A percentile compares a stretch with the other conserved stretches of the same genome.
These are phyloP conservation scores for Pyricularia grisea DNA, from an alignment of 2,329 filamentous ascomycete genomes.

Conservation along the genomic window DNA sequence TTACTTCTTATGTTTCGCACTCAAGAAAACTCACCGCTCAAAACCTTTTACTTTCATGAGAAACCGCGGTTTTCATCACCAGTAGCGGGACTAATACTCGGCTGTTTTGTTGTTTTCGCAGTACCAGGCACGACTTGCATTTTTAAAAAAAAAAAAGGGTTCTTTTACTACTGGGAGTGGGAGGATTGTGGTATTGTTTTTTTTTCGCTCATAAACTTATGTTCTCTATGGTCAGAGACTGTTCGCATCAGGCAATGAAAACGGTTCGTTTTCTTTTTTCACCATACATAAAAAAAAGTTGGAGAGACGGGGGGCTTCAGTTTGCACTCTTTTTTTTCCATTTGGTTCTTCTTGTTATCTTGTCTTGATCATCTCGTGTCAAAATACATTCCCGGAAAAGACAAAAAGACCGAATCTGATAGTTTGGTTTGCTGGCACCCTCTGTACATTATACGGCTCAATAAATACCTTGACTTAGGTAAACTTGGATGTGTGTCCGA, in stretches of 20 bases:
- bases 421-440: neutral
- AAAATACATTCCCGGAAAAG: neutral
- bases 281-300: neutral
- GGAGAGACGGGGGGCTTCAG: neutral
- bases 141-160: neutral
- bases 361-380: neutral
- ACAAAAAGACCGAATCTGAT: neutral
- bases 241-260: neutral
- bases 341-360: neutral
- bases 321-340: neutral
- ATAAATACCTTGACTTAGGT: neutral
- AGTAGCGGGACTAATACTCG: neutral
- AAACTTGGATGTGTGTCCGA: neutral
- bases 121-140: neutral
- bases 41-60: neutral
- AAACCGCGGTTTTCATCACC: neutral
- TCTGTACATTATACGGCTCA: neutral
- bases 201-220: neutral
- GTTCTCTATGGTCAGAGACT: neutral
- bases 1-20: neutral
- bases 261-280: neutral
- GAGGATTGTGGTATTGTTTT: neutral
- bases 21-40: neutral
- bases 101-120: neutral
- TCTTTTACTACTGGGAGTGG: neutral